A percentile compares a stretch with the other conserved stretches of the same genome.
Evolutionary conservation across 2,329 filamentous ascomycete species (phyloP).

Genomic region (Aspergillus udagawae): DNA sequence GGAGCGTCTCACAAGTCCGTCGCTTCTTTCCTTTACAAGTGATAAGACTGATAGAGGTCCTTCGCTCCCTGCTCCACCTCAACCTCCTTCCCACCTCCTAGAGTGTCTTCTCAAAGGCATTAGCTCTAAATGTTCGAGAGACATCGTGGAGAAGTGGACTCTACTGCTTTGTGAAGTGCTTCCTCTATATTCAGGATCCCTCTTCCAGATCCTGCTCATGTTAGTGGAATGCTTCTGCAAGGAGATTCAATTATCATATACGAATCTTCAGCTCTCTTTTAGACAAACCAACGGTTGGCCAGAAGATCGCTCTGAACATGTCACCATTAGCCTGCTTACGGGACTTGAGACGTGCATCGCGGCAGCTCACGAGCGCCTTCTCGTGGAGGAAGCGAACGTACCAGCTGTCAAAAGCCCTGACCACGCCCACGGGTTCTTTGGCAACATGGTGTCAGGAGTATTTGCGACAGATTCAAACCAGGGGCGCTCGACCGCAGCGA

Average conservation of each 20-base stretch:
- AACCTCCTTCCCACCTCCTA: constrained; percentile 63
- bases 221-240: constrained; percentile 84
- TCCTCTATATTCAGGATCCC: constrained; percentile 74
- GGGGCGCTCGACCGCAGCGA: constrained; percentile 79
- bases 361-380: constrained; percentile 75
- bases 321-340: constrained; percentile 74
- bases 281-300: constrained; percentile 37
- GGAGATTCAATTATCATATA: constrained; percentile 71
- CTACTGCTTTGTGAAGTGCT: constrained; percentile 77
- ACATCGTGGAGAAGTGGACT: constrained; percentile 88
- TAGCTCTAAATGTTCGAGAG: constrained; percentile 66
- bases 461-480: constrained; percentile 76
- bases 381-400: constrained; percentile 68
- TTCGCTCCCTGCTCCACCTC: constrained; percentile 30
- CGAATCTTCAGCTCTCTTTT: constrained; percentile 56
- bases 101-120: constrained; percentile 79
- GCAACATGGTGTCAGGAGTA: constrained; percentile 88
- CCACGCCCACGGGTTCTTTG: constrained; percentile 82
- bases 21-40: constrained; percentile 43
- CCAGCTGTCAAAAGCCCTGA: constrained; percentile 72
- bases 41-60: constrained; percentile 41
- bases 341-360: constrained; percentile 89
- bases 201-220: constrained; percentile 87
- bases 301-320: constrained; percentile 54
- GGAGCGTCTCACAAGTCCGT: constrained; percentile 38